A percentile compares a stretch with the other conserved stretches of the same genome.
These are phyloP conservation scores for Hypoxylon sp. DNA, from an alignment of 2,329 filamentous ascomycete species.

Conservation along the genomic window DNA sequence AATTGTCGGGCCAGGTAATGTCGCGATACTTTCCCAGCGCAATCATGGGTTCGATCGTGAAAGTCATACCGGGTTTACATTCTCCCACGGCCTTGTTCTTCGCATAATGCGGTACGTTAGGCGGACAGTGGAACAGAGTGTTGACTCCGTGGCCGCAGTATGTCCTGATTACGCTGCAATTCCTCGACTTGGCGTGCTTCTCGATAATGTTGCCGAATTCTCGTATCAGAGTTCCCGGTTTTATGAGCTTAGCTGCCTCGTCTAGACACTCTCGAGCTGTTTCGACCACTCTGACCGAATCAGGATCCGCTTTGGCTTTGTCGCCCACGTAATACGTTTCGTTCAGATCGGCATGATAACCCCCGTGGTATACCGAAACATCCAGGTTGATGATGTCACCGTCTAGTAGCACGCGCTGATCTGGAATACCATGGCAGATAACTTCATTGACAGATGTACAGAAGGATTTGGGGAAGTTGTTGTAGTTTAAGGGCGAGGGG, in stretches of 20 bases:
- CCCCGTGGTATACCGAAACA: conserved; percentile 92
- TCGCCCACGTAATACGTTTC: conserved; percentile 99
- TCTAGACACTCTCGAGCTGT: conserved; percentile 90
- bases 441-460: conserved; percentile 98
- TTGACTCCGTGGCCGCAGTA: conserved; percentile 98
- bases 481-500: conserved; percentile 94
- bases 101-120: conserved; percentile 96
- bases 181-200: conserved; percentile 87
- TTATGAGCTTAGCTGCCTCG: conserved; percentile 91
- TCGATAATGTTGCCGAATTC: conserved; percentile 97
- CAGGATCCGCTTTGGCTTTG: conserved; percentile 84
- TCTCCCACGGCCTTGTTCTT: conserved; percentile 98
- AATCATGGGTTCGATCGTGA: conserved; percentile 99
- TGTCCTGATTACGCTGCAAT: conserved; percentile 92
- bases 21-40: conserved; percentile 91
- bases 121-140: conserved; percentile 91
- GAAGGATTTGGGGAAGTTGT: conserved; percentile 96
- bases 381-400: conserved; percentile 99
- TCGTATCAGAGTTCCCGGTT: conserved; percentile 92
- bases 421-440: conserved; percentile 98
- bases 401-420: conserved; percentile 87
- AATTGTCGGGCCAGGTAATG: conserved; percentile 98
- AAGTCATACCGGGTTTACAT: conserved; percentile 97
- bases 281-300: conserved; percentile 92
- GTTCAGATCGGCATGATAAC: conserved; percentile 96